Conservation (phyloP, 257 asterid genomes). For the Asclepias syriaca region DNA sequence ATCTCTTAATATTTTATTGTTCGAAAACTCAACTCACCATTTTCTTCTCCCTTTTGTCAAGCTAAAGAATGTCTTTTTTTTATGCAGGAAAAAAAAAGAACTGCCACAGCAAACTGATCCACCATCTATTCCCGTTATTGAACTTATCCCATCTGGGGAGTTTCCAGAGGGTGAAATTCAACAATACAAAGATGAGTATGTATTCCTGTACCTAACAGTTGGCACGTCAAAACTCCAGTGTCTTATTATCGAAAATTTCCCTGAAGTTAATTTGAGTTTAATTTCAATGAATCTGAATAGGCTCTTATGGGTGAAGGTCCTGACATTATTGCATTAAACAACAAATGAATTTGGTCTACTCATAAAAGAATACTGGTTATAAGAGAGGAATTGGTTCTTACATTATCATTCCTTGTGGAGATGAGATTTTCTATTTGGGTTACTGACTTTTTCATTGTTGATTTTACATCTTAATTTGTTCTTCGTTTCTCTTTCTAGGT, state of each 20-base stretch:
- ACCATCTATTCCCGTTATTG: conserved; percentile 74
- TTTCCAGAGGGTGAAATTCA: conserved; percentile 99
- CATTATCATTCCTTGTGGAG: neutral
- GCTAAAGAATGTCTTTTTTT: neutral
- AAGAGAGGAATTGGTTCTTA: neutral
- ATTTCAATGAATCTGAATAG: neutral
- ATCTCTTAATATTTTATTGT: conserved; percentile 12
- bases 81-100: conserved; percentile 77
- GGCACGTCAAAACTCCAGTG: neutral
- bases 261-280: neutral
- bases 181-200: conserved; percentile 93
- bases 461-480: neutral
- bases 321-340: neutral
- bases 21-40: conserved; percentile 2
- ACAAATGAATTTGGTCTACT: neutral
- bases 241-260: neutral
- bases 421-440: conserved; percentile 1
- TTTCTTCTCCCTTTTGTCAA: neutral
- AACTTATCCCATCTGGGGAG: conserved; percentile 85
- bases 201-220: conserved; percentile 7
- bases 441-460: no score
- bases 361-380: neutral
- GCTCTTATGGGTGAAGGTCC: neutral
- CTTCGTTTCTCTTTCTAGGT: neutral
- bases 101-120: conserved; percentile 78